Percentiles rank a stretch among this genome's conserved stretches.
These are phyloP conservation scores for Psilocybe mexicana DNA, from an alignment of 1,284 basidiomycete species.

Conservation along the genomic window DNA sequence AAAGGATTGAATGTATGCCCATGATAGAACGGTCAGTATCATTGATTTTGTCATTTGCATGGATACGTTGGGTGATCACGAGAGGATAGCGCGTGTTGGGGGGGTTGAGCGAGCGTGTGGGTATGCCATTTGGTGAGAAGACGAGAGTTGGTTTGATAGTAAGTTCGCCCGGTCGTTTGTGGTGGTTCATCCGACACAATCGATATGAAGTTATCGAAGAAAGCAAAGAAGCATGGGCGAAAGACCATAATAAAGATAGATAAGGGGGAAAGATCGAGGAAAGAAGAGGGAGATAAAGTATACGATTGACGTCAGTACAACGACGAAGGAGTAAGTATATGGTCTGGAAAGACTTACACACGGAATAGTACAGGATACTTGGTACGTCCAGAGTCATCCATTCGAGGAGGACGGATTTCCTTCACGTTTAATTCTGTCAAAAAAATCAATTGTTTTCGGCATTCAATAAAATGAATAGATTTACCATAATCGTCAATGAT, in stretches of 20 bases:
- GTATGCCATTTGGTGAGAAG: neutral
- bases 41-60: neutral
- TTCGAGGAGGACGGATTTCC: slow-evolving; percentile 87
- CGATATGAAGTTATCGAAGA: neutral
- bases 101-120: neutral
- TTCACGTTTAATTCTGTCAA: slow-evolving; percentile 78
- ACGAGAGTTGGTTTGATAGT: neutral
- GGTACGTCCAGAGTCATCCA: slow-evolving; percentile 90
- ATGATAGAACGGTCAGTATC: neutral
- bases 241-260: neutral
- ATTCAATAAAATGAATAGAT: neutral
- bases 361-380: slow-evolving; percentile 92
- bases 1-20: neutral
- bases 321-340: neutral
- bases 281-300: neutral
- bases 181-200: slow-evolving; percentile 5
- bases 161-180: neutral
- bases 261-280: neutral
- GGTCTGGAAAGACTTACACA: slow-evolving; percentile 53
- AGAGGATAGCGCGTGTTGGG: neutral
- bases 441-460: neutral
- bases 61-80: neutral
- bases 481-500: slow-evolving; percentile 79
- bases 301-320: neutral
- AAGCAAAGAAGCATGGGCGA: neutral